Evolutionary conservation across 2,329 filamentous ascomycete genomes (phyloP).

Genomic region (Pseudonectria foliicola): DNA sequence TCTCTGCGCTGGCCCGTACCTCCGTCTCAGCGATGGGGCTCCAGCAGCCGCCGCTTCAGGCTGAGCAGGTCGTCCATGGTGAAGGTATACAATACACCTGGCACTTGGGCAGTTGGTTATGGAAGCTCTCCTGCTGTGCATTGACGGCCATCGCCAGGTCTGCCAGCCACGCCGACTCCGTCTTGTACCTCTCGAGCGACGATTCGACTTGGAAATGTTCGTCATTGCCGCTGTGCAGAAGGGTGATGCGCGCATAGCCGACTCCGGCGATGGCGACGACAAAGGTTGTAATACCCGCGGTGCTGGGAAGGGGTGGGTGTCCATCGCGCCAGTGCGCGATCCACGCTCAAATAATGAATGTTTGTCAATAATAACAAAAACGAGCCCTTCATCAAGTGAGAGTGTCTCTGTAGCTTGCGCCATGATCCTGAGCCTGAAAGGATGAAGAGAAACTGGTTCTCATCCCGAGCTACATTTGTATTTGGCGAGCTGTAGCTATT

Average conservation of each 20-base stretch:
- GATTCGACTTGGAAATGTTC: slow-evolving; percentile 43
- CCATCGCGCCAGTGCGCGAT: slow-evolving; percentile 11
- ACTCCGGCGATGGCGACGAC: slow-evolving; percentile 38
- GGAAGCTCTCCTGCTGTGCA: slow-evolving; percentile 17
- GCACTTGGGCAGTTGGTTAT: slow-evolving; percentile 28
- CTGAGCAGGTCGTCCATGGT: slow-evolving; percentile 40
- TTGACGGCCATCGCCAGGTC: slow-evolving; percentile 31
- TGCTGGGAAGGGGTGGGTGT: slow-evolving; percentile 14
- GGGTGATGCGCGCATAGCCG: slow-evolving; percentile 36
- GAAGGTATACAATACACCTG: slow-evolving; percentile 40
- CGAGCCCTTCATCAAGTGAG: too few relatives aligned
- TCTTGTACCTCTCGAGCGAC: slow-evolving; percentile 42
- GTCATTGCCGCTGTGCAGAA: slow-evolving; percentile 37
- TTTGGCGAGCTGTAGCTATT: too few relatives aligned
- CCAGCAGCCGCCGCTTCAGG: slow-evolving; percentile 36
- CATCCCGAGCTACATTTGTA: too few relatives aligned
- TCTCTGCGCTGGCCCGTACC: slow-evolving; percentile 11
- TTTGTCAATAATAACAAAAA: too few relatives aligned
- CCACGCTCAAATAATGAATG: too few relatives aligned
- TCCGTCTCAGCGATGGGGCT: slow-evolving; percentile 39
- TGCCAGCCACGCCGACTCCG: slow-evolving; percentile 38
- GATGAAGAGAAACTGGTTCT: too few relatives aligned
- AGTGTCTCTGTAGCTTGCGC: too few relatives aligned
- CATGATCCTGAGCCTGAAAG: too few relatives aligned
- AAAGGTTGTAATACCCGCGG: slow-evolving; percentile 39